Base-by-base conservation (phyloP, 2,329 filamentous ascomycete genomes). In the Aspergillus amoenus region DNA sequence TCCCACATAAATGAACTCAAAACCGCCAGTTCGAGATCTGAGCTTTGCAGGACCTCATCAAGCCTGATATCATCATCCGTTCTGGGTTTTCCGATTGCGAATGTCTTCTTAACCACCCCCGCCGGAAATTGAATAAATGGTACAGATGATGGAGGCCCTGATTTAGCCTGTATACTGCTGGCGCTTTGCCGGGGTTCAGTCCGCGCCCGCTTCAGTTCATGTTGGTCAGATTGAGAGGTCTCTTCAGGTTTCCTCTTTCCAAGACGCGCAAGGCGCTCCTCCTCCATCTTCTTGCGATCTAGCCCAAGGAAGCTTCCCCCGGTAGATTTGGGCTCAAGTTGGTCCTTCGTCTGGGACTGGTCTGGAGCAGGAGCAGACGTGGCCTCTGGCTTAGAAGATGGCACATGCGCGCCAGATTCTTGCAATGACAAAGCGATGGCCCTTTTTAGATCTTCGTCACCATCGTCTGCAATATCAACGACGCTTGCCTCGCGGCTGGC, bases 1-100 rank as follows among this genome's bases (percentile, higher is more conserved):
- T 97, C 88, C 86, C 90, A 94, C 69, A 93, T 86, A 65, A 89
- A 97, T 0, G 93, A 90, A 64, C 92, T 96, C 5, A 97, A 76
- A 0, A 97, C 83, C 1, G 91, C 93, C 40, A 91, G 83, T 50
- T 89, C 79, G 8, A 97, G 79, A 12, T 87, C 81, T 2, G 84
- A 76, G 59, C 85, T 87, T 70, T 96, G 89, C 1, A 97, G 74
- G 0, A 97, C 84, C 70, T 97, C 92, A 66, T 96, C 91, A 41
- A 97, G 86, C 59, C 87, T 94, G 69, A 97, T 91, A 61, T 96
- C 91, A 60, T 92, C 83, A 4, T 78, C 79, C 0, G 72, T 78
- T 37, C 89, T 81, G 2, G 82, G 77, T 61, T 83, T 84, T 3
- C 88, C 86, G 37, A 79, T 79, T 0, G 84, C 86, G 85, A 89